phyloP scores from a whole-genome alignment of 208 protist genomes.

The Trypanosoma congolense region DNA sequence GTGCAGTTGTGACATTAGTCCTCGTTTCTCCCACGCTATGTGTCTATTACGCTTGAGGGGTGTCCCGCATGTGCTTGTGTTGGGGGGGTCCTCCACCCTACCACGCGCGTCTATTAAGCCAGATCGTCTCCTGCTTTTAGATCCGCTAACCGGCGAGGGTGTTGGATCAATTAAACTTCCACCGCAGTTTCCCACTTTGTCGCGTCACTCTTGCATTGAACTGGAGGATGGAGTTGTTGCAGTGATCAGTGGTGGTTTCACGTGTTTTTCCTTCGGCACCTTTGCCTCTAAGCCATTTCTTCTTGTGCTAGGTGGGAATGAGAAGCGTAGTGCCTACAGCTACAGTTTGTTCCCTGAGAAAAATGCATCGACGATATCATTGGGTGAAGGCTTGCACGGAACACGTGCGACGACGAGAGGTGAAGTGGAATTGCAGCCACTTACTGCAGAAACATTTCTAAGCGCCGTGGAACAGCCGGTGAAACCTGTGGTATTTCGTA shows the following conservation, averaged over 20 bases:
- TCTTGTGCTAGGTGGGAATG: constrained; percentile 31
- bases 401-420: constrained; percentile 29
- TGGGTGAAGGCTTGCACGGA: constrained; percentile 4
- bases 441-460: constrained; percentile 39
- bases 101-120: constrained; percentile 22
- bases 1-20: constrained; percentile 8
- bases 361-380: background rate
- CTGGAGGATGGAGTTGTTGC: constrained; percentile 54
- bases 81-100: constrained; percentile 53
- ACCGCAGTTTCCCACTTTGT: constrained; percentile 41
- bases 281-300: constrained; percentile 58
- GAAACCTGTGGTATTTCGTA: constrained; percentile 64
- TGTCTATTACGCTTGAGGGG: constrained; percentile 32
- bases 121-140: constrained; percentile 18
- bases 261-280: constrained; percentile 89
- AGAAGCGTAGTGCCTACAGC: background rate
- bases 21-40: constrained; percentile 69
- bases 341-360: background rate
- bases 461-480: constrained; percentile 20
- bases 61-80: constrained; percentile 33
- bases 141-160: constrained; percentile 12
- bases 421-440: constrained; percentile 29
- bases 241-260: constrained; percentile 77
- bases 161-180: constrained; percentile 25
- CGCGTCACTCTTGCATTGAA: constrained; percentile 53